These are phyloP conservation scores for Yamadazyma mexicana DNA, from an alignment of 1,139 yeast species.

Conservation along the genomic window DNA sequence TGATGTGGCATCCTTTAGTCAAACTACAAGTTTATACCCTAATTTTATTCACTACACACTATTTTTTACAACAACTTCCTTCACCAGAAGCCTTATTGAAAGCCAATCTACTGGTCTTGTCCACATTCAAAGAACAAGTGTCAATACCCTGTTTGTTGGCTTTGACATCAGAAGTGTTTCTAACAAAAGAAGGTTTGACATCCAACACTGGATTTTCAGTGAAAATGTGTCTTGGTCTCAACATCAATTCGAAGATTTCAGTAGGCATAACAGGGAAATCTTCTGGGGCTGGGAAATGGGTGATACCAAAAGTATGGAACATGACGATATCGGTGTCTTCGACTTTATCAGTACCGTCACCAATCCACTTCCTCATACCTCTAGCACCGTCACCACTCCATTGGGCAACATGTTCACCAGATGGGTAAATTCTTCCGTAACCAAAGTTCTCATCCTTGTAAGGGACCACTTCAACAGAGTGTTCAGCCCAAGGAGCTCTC, in stretches of 20 bases:
- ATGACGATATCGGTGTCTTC: slow-evolving; percentile 70
- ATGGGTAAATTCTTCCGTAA: slow-evolving; percentile 67
- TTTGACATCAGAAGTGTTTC: slow-evolving; percentile 61
- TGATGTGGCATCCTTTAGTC: too few species aligned
- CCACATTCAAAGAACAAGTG: slow-evolving; percentile 38
- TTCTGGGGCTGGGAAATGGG: slow-evolving; percentile 87
- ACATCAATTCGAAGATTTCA: slow-evolving; percentile 70
- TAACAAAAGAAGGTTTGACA: slow-evolving; percentile 66
- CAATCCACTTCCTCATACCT: slow-evolving; percentile 75
- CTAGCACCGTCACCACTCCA: slow-evolving; percentile 73
- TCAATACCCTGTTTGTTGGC: slow-evolving; percentile 34
- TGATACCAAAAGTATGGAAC: slow-evolving; percentile 81
- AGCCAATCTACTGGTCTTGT: slow-evolving; percentile 43
- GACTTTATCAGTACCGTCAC: slow-evolving; percentile 60
- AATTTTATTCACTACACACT: not conserved
- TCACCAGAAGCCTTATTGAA: slow-evolving; percentile 20
- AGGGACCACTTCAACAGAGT: slow-evolving; percentile 68
- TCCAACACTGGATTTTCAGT: slow-evolving; percentile 75
- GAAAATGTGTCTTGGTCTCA: slow-evolving; percentile 80
- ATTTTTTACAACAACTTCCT: slow-evolving; percentile 5
- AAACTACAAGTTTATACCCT: too few species aligned
- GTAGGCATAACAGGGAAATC: slow-evolving; percentile 91
- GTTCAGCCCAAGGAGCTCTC: slow-evolving; percentile 80
- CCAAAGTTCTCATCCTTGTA: slow-evolving; percentile 54
- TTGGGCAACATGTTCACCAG: slow-evolving; percentile 79